Conservation (phyloP, 1,139 yeast species). For the Pneumocystis jirovecii region DNA sequence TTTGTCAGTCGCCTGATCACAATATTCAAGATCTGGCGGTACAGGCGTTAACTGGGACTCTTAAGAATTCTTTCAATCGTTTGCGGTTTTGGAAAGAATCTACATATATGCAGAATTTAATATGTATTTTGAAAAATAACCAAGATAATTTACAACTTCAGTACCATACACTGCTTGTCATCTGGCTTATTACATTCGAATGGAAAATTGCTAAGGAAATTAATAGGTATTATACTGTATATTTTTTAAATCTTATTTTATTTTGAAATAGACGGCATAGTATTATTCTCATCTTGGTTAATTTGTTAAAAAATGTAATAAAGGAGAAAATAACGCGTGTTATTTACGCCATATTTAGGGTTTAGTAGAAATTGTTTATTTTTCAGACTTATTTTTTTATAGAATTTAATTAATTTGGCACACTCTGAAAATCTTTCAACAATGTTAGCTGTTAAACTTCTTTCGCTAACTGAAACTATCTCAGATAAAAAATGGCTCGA, state of each 20-base stretch:
- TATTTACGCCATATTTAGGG: slow-evolving; percentile 43
- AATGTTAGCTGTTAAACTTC: slow-evolving; percentile 62
- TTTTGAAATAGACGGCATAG: slow-evolving; percentile 19
- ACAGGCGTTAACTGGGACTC: slow-evolving; percentile 50
- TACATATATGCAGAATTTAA: slow-evolving; percentile 42
- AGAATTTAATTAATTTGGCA: slow-evolving; percentile 25
- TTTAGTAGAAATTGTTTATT: slow-evolving; percentile 20
- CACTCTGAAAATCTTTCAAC: slow-evolving; percentile 42
- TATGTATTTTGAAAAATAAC: slow-evolving; percentile 34
- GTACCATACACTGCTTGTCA: slow-evolving; percentile 58
- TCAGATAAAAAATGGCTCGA: slow-evolving; percentile 88
- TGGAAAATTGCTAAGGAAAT: slow-evolving; percentile 38
- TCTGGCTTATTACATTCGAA: slow-evolving; percentile 79
- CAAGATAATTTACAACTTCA: slow-evolving; percentile 58
- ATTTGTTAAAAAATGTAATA: slow-evolving; percentile 61
- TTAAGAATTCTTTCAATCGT: slow-evolving; percentile 47
- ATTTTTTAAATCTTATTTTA: not conserved
- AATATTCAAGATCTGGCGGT: slow-evolving; percentile 50
- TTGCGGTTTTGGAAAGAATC: slow-evolving; percentile 37
- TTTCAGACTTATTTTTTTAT: slow-evolving; percentile 16
- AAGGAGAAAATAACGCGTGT: slow-evolving; percentile 84
- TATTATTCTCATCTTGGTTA: slow-evolving; percentile 41
- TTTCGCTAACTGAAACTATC: slow-evolving; percentile 51
- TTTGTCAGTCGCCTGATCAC: slow-evolving; percentile 33
- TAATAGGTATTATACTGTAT: slow-evolving; percentile 21